Percentiles rank a stretch among this genome's conserved stretches.
phyloP scores from a whole-genome alignment of 768 basidiomycete species.

The Termitomyces sp. region DNA sequence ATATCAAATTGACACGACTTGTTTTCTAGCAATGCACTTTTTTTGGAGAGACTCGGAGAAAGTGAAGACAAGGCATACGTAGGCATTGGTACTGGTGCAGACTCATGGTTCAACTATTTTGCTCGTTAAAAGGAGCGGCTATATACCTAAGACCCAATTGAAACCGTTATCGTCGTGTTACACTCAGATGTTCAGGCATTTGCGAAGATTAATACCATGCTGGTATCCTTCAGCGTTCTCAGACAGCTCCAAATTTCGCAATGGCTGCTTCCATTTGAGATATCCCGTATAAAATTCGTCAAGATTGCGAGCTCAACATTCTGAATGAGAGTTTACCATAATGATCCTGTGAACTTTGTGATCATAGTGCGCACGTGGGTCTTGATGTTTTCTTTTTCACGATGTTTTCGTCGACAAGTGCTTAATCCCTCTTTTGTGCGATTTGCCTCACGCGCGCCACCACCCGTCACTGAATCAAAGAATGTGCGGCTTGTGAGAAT shows the following conservation, averaged over 20 bases:
- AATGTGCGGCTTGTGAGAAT: constrained; percentile 50
- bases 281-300: too few relatives aligned
- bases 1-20: constrained; percentile 43
- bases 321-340: too few relatives aligned
- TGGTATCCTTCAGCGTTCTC: not conserved
- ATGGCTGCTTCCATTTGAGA: too few relatives aligned
- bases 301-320: too few relatives aligned
- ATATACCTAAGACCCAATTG: not conserved
- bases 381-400: not conserved
- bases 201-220: not conserved
- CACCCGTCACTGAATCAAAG: constrained; percentile 19
- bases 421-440: constrained; percentile 1
- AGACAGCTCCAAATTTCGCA: not conserved
- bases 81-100: too few relatives aligned
- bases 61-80: not conserved
- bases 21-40: constrained; percentile 21
- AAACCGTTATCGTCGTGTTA: too few relatives aligned
- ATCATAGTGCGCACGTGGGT: not conserved
- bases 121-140: not conserved
- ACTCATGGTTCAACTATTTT: not conserved
- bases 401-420: constrained; percentile 1
- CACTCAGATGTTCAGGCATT: not conserved
- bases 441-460: constrained; percentile 5
- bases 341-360: not conserved
- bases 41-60: not conserved